Evolutionary conservation across 1,139 yeast species (phyloP).

Genomic region (Yamadazyma dendronema): DNA sequence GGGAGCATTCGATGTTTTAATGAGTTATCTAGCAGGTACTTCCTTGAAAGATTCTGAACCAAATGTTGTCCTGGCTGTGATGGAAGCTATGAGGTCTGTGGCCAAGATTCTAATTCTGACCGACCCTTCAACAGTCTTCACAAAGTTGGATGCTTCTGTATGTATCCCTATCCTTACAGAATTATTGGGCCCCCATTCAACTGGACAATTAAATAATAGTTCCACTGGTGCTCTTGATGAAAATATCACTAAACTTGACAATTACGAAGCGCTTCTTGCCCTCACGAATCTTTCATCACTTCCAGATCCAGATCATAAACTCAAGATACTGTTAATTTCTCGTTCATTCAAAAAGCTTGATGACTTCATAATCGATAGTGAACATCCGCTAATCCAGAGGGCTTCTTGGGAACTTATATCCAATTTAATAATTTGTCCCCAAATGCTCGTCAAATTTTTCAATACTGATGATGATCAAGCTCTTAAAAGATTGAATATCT

Average conservation of each 20-base stretch:
- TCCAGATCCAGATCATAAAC: slow-evolving; percentile 20
- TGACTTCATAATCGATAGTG: slow-evolving; percentile 39
- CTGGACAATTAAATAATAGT: slow-evolving; percentile 18
- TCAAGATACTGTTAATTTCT: slow-evolving; percentile 32
- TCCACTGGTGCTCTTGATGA: slow-evolving; percentile 18
- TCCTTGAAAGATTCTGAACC: not conserved
- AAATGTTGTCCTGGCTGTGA: slow-evolving; percentile 21
- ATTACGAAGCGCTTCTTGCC: slow-evolving; percentile 46
- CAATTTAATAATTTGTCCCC: slow-evolving; percentile 45
- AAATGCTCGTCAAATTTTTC: slow-evolving; percentile 49
- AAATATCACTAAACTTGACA: slow-evolving; percentile 32
- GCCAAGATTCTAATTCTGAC: slow-evolving; percentile 45
- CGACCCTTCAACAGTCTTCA: slow-evolving; percentile 39
- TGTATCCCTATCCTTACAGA: slow-evolving; percentile 50
- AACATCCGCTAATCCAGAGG: slow-evolving; percentile 36
- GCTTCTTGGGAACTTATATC: slow-evolving; percentile 50
- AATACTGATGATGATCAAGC: slow-evolving; percentile 34
- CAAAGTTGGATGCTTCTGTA: slow-evolving; percentile 38
- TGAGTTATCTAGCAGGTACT: slow-evolving; percentile 29
- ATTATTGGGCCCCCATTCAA: slow-evolving; percentile 34
- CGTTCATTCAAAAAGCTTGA: slow-evolving; percentile 33
- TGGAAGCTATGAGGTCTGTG: slow-evolving; percentile 33
- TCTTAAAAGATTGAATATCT: slow-evolving; percentile 31
- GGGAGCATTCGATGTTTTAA: slow-evolving; percentile 40
- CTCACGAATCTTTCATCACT: slow-evolving; percentile 47